Conservation (phyloP, 441 rosid species). For the Aquilaria agallochum region DNA sequence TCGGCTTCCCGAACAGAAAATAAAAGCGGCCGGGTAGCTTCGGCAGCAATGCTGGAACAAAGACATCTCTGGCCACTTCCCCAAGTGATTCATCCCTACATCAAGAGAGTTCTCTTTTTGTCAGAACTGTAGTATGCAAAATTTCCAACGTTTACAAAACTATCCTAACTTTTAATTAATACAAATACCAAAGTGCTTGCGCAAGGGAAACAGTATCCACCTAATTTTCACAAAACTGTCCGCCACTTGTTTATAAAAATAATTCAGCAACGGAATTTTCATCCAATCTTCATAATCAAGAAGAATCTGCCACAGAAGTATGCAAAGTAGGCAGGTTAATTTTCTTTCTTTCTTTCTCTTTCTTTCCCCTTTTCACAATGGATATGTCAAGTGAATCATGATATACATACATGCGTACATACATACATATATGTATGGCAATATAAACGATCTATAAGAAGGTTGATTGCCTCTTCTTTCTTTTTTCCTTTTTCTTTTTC, state of each 20-base stretch:
- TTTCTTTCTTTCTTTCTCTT: no score
- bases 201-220: slow-evolving; percentile 18
- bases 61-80: slow-evolving; percentile 49
- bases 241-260: slow-evolving; percentile 21
- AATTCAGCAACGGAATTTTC: slow-evolving; percentile 58
- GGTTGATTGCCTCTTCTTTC: no score
- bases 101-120: slow-evolving; percentile 9
- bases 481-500: no score
- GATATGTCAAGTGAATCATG: no score
- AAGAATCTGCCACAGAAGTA: slow-evolving; percentile 39
- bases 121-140: background rate
- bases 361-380: no score
- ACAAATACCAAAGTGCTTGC: background rate
- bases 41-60: slow-evolving; percentile 51
- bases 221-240: slow-evolving; percentile 28
- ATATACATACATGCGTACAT: no score
- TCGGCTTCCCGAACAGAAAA: slow-evolving; percentile 69
- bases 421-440: no score
- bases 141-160: no score
- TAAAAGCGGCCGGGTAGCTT: slow-evolving; percentile 66
- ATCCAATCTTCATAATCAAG: slow-evolving; percentile 61
- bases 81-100: slow-evolving; percentile 46
- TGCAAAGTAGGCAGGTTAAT: background rate
- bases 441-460: no score
- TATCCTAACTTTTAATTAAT: no score